Conservation (phyloP, 352 stramenopile species). For the Pythium vanterpoolii region DNA sequence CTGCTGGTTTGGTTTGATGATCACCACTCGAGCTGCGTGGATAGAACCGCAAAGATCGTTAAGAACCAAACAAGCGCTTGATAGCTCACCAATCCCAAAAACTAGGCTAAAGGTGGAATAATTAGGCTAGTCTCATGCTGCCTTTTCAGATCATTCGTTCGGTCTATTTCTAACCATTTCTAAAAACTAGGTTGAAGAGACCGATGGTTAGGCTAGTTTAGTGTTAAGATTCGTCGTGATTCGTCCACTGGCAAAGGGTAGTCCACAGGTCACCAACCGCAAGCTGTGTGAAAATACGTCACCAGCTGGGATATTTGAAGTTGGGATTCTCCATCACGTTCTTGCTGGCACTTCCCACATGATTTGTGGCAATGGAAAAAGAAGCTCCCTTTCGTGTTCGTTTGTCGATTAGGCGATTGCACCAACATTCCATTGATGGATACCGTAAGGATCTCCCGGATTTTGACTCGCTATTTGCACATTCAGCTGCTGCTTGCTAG, state of each 20-base stretch:
- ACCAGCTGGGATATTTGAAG: constrained; percentile 6
- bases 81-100: no score
- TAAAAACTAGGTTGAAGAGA: neutral
- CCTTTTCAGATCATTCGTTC: neutral
- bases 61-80: neutral
- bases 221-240: neutral
- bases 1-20: constrained; percentile 6
- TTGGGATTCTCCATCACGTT: neutral
- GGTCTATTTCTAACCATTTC: neutral
- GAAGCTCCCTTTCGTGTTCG: no score
- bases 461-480: no score
- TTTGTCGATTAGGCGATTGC: no score
- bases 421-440: no score
- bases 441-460: no score
- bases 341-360: neutral
- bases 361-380: neutral
- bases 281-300: neutral
- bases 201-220: neutral
- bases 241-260: neutral
- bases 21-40: constrained; percentile 4
- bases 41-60: constrained; percentile 6
- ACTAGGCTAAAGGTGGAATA: neutral
- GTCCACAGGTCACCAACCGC: no score
- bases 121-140: neutral
- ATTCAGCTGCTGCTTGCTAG: no score